Evolutionary conservation across 768 basidiomycete species (phyloP).

Genomic region (Saitozyma sp.): DNA sequence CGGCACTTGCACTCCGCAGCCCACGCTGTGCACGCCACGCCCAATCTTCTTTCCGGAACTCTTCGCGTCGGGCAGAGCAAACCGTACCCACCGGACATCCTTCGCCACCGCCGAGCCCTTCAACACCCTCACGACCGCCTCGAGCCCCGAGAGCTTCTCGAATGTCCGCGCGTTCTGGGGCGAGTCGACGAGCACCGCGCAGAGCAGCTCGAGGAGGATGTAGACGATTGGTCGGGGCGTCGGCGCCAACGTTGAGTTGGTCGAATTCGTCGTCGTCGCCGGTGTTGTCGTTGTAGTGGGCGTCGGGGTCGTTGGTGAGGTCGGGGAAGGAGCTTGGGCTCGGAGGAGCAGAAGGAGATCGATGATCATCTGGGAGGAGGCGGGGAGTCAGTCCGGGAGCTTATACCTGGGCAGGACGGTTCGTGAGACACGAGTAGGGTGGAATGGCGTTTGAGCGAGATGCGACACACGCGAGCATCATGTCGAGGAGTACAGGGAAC

Average conservation of each 20-base stretch:
- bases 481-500: too few relatives aligned
- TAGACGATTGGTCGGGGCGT: conserved; percentile 61
- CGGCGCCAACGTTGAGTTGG: too few relatives aligned
- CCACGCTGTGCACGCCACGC: too few relatives aligned
- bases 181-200: conserved; percentile 87
- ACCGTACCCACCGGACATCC: conserved; percentile 69
- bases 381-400: background rate
- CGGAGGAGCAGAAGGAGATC: conserved; percentile 39
- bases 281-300: too few relatives aligned
- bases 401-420: too few relatives aligned
- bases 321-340: conserved; percentile 15
- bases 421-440: too few relatives aligned
- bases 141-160: conserved; percentile 74
- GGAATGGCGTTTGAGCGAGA: too few relatives aligned
- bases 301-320: conserved; percentile 12
- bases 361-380: conserved; percentile 33
- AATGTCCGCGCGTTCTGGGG: conserved; percentile 71
- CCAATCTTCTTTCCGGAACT: background rate
- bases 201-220: conserved; percentile 73
- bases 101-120: conserved; percentile 83
- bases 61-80: background rate
- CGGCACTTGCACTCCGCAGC: background rate
- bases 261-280: too few relatives aligned
- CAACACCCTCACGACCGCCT: conserved; percentile 78
- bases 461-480: too few relatives aligned